These are phyloP conservation scores for Trichomonas tenax DNA, from an alignment of 208 protist species.

Conservation along the genomic window DNA sequence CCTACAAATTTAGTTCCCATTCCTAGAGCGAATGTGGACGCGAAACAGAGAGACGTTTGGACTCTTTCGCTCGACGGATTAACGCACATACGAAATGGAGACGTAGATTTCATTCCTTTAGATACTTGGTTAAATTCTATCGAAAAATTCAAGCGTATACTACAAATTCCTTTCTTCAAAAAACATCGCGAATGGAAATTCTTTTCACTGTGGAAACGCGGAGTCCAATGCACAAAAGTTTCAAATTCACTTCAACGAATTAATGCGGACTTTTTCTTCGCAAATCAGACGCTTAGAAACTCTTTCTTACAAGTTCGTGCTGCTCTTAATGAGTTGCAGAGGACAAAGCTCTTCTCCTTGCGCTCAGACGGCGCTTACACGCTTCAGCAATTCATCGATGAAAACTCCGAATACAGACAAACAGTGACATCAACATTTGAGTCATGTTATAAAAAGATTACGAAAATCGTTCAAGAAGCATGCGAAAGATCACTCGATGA, in stretches of 20 bases:
- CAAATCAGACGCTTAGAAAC: neutral
- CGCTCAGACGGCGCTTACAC: neutral
- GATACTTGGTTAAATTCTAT: neutral
- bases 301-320: neutral
- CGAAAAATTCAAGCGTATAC: neutral
- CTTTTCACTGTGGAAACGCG: neutral
- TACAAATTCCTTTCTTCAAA: slow-evolving; percentile 1
- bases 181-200: neutral
- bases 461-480: neutral
- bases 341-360: neutral
- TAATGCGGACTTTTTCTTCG: neutral
- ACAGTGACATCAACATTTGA: neutral
- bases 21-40: neutral
- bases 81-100: neutral
- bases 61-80: neutral
- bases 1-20: neutral
- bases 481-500: neutral
- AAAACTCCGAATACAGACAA: neutral
- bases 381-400: neutral
- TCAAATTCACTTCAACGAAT: neutral
- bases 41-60: neutral
- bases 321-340: neutral
- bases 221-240: neutral
- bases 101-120: neutral
- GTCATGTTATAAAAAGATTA: neutral